These are phyloP conservation scores for Bacidia rubella DNA, from an alignment of 495 filamentous ascomycete genomes.

Conservation along the genomic window DNA sequence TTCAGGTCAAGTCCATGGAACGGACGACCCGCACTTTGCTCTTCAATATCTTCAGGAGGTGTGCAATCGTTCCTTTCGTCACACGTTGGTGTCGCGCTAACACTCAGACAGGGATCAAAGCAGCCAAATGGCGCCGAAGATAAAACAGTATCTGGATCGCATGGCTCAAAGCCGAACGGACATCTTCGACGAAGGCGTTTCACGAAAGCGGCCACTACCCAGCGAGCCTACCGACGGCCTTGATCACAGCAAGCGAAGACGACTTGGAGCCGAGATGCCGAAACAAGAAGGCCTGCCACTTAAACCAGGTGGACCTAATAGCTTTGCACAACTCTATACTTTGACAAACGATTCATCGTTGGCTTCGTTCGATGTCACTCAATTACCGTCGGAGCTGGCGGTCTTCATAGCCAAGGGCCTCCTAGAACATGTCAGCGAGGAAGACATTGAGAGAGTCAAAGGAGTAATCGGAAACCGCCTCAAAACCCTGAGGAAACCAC, in stretches of 20 bases:
- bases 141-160: conserved; percentile 71
- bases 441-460: conserved; percentile 52
- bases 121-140: conserved; percentile 50
- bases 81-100: conserved; percentile 2
- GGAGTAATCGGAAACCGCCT: conserved; percentile 42
- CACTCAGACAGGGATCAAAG: conserved; percentile 49
- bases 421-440: conserved; percentile 48
- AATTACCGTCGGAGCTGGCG: conserved; percentile 58
- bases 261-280: conserved; percentile 41
- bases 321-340: conserved; percentile 67
- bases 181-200: conserved; percentile 56
- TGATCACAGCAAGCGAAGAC: conserved; percentile 55
- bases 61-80: conserved; percentile 16
- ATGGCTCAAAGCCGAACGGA: conserved; percentile 61
- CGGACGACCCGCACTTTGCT: conserved; percentile 75
- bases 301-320: conserved; percentile 58
- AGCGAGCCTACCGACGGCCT: conserved; percentile 53
- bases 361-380: conserved; percentile 67
- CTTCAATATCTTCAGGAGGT: conserved; percentile 67
- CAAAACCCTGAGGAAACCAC: conserved; percentile 28
- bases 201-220: conserved; percentile 60
- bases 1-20: conserved; percentile 85
- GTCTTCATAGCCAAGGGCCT: conserved; percentile 63
- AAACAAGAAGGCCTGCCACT: conserved; percentile 47
- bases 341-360: conserved; percentile 60